A percentile compares a stretch with the other conserved stretches of the same genome.
These are phyloP conservation scores for Zymoseptoria tritici DNA, from an alignment of 2,329 filamentous ascomycete genomes.

Conservation along the genomic window DNA sequence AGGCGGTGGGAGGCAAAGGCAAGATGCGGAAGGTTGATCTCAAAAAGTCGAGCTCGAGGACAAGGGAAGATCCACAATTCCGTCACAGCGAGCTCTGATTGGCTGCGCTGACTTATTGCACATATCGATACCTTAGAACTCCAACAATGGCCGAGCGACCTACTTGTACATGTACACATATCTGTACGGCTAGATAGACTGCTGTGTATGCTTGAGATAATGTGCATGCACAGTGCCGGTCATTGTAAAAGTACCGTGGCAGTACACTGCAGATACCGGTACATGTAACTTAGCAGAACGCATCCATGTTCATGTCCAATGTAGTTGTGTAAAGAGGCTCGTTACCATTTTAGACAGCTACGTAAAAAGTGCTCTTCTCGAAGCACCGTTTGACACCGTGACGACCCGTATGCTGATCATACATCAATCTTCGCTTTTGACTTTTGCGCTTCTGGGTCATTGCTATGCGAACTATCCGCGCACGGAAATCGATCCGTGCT, in stretches of 20 bases:
- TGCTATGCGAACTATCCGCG: conserved; percentile 17
- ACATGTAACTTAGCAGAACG: too few species aligned
- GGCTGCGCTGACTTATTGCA: background rate
- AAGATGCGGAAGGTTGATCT: background rate
- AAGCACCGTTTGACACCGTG: background rate
- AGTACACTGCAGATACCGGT: too few species aligned
- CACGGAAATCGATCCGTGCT: conserved; percentile 8
- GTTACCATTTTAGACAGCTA: background rate
- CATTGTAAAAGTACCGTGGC: too few species aligned
- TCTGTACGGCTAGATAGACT: too few species aligned
- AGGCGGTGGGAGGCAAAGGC: background rate
- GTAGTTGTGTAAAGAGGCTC: background rate
- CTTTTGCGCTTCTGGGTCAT: conserved; percentile 18
- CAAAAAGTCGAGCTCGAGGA: background rate
- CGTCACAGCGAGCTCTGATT: background rate
- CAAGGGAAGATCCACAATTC: background rate
- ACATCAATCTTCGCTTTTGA: conserved; percentile 15
- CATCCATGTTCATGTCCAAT: too few species aligned
- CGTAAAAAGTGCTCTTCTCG: background rate
- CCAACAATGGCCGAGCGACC: too few species aligned
- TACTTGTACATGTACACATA: too few species aligned
- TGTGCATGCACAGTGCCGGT: too few species aligned
- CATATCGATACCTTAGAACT: too few species aligned
- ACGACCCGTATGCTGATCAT: conserved; percentile 11
- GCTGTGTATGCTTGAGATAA: too few species aligned